Percentiles rank a stretch among this genome's conserved stretches.
These are phyloP conservation scores for Adansonia rubrostipa DNA, from an alignment of 441 rosid genomes.

Conservation along the genomic window DNA sequence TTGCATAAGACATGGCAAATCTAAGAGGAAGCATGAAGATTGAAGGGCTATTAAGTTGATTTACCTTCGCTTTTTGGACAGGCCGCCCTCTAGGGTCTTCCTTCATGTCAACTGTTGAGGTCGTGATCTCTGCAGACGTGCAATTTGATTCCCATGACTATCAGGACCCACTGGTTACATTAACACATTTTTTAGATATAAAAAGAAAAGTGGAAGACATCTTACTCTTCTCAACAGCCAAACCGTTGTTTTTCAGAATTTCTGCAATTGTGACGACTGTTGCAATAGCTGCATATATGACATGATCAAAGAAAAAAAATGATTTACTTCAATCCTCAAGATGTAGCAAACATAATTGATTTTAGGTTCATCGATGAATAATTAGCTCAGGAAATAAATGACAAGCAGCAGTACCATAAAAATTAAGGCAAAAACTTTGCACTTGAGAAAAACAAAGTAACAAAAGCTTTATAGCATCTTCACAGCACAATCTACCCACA, in stretches of 20 bases:
- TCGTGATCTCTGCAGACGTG: constrained; percentile 60
- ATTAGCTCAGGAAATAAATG: background rate
- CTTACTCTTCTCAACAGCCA: constrained; percentile 82
- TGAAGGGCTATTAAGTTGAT: constrained; percentile 33
- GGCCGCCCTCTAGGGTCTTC: constrained; percentile 74
- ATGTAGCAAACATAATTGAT: background rate
- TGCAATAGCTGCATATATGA: constrained; percentile 63
- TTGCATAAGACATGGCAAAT: background rate
- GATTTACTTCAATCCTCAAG: background rate
- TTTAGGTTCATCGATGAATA: background rate
- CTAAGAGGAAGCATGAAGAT: background rate
- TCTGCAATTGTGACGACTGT: constrained; percentile 78
- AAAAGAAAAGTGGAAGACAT: background rate
- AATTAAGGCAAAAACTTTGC: background rate
- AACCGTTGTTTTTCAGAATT: constrained; percentile 73
- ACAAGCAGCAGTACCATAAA: background rate
- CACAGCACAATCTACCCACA: background rate
- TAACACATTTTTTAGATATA: background rate
- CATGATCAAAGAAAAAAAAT: background rate
- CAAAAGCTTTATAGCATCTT: background rate
- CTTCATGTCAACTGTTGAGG: constrained; percentile 77
- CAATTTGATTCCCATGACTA: background rate
- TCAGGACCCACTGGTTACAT: background rate
- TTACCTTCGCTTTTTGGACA: constrained; percentile 77
- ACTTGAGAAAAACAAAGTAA: background rate